A percentile compares a stretch with the other conserved stretches of the same genome.
Evolutionary conservation across 1,139 yeast genomes (phyloP).

Genomic region (Candida mesenterica): DNA sequence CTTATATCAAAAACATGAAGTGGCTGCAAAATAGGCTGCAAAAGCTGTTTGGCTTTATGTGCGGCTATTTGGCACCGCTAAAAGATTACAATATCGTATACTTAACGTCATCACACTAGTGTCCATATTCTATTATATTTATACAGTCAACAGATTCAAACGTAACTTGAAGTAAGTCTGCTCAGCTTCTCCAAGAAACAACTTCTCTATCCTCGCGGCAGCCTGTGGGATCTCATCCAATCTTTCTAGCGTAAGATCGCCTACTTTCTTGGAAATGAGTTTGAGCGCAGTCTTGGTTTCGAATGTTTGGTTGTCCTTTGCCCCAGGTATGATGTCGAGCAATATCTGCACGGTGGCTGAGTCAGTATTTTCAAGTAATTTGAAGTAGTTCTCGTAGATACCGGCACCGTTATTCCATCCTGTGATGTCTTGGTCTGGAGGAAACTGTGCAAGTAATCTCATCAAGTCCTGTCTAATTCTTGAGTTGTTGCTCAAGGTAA

Average conservation of each 20-base stretch:
- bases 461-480: conserved; percentile 22
- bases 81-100: too few relatives aligned
- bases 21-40: neutral
- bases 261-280: conserved; percentile 50
- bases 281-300: conserved; percentile 47
- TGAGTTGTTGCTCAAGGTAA: conserved; percentile 48
- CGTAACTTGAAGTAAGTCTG: conserved; percentile 32
- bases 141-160: neutral
- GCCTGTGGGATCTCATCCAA: conserved; percentile 15
- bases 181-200: conserved; percentile 52
- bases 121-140: neutral
- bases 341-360: conserved; percentile 24
- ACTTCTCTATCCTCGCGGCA: conserved; percentile 27
- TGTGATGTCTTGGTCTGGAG: conserved; percentile 40
- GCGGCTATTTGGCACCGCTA: too few relatives aligned
- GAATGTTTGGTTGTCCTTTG: conserved; percentile 27
- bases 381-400: conserved; percentile 49
- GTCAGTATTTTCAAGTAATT: conserved; percentile 22
- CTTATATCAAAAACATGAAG: neutral
- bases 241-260: conserved; percentile 35
- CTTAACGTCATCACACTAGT: too few relatives aligned
- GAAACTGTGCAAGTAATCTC: conserved; percentile 16
- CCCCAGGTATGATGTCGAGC: conserved; percentile 44
- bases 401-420: conserved; percentile 66
- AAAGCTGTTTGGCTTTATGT: too few relatives aligned